Conservation (phyloP, 352 stramenopile genomes). For the Pythium coloratum region DNA sequence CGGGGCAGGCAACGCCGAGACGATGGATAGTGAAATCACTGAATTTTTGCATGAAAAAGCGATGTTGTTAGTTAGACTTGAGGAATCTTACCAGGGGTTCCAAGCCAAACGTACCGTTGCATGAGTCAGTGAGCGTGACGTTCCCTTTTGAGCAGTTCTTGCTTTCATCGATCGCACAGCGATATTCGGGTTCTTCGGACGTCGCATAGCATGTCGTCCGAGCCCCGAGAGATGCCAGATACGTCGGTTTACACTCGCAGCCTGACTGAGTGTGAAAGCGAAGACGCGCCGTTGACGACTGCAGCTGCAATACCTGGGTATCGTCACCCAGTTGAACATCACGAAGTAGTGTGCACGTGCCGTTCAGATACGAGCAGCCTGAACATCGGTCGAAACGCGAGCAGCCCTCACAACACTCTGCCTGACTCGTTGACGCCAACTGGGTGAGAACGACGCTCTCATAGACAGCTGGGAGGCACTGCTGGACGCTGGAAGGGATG, state of each 20-base stretch:
- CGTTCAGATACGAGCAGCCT: conserved; percentile 15
- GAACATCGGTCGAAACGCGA: conserved; percentile 13
- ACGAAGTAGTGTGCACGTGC: conserved; percentile 17
- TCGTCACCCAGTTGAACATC: conserved; percentile 8
- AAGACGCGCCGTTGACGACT: conserved; percentile 1
- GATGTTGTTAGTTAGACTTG: background rate
- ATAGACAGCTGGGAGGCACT: conserved; percentile 3
- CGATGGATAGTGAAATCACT: conserved; percentile 21
- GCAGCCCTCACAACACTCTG: conserved; percentile 21
- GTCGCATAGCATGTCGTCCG: conserved; percentile 15
- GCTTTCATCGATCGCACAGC: conserved; percentile 13
- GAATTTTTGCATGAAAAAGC: background rate
- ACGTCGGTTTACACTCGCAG: conserved; percentile 20
- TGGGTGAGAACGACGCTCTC: conserved; percentile 11
- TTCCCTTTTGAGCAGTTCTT: conserved; percentile 7
- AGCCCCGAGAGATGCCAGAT: background rate
- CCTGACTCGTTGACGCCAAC: background rate
- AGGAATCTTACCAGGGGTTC: too few relatives aligned
- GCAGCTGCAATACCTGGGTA: background rate
- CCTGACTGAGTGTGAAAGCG: conserved; percentile 18
- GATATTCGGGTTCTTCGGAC: conserved; percentile 7
- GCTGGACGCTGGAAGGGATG: background rate
- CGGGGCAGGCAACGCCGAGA: background rate
- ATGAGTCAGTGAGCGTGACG: background rate
- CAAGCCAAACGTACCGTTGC: conserved; percentile 17